Percentiles rank a stretch among this genome's conserved stretches.
phyloP scores from a whole-genome alignment of 1,284 basidiomycete species.

The Pulchroboletus neoregius region DNA sequence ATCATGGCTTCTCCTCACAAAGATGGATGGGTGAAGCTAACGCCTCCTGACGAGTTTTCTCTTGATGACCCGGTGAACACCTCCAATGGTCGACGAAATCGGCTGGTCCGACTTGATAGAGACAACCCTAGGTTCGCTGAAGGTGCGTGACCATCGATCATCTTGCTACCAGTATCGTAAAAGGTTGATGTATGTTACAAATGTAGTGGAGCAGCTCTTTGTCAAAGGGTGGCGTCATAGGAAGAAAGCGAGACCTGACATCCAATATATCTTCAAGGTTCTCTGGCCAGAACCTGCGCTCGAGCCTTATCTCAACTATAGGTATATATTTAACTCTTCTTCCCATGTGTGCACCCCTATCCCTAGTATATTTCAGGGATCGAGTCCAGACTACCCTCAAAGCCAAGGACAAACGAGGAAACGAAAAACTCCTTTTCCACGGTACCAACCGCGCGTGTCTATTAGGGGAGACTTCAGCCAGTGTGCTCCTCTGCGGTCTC shows the following conservation, averaged over 20 bases:
- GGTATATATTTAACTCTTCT: constrained; percentile 33
- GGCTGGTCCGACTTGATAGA: constrained; percentile 35
- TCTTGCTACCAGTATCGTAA: constrained; percentile 2
- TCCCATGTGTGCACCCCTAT: constrained; percentile 3
- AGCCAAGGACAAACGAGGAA: constrained; percentile 35
- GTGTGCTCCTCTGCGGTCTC: constrained; percentile 44
- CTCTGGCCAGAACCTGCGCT: constrained; percentile 43
- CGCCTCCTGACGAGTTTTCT: constrained; percentile 42
- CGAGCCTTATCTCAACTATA: constrained; percentile 46
- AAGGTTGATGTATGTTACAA: background rate
- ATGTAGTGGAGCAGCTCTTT: constrained; percentile 49
- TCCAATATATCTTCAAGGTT: constrained; percentile 52
- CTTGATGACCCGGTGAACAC: constrained; percentile 41
- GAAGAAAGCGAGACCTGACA: constrained; percentile 46
- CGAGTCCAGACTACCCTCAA: constrained; percentile 27
- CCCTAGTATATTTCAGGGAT: constrained; percentile 20
- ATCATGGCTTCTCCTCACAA: constrained; percentile 20
- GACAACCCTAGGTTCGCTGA: constrained; percentile 22
- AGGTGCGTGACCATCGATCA: constrained; percentile 21
- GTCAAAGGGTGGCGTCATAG: constrained; percentile 54
- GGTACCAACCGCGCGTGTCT: constrained; percentile 53
- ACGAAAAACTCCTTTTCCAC: constrained; percentile 58
- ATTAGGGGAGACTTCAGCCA: constrained; percentile 45
- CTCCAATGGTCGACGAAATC: constrained; percentile 34
- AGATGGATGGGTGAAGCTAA: constrained; percentile 31